These are phyloP conservation scores for Paramecium caudatum DNA, from an alignment of 73 alveolate species.

Conservation along the genomic window DNA sequence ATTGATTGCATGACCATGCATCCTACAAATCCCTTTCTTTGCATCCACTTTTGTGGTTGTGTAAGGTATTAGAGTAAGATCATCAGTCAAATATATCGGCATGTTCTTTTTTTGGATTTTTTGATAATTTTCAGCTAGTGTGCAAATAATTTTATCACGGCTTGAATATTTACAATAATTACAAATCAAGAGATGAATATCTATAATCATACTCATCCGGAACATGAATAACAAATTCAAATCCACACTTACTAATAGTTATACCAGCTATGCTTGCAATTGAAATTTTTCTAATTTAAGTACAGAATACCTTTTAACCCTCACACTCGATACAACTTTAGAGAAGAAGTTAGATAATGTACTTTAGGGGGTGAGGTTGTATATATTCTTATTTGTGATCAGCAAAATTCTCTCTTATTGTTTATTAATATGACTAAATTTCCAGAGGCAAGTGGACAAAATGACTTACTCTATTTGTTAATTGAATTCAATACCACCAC, in stretches of 20 bases:
- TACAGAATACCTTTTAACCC: neutral
- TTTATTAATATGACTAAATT: constrained; percentile 24
- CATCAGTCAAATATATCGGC: constrained; percentile 68
- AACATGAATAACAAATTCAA: constrained; percentile 83
- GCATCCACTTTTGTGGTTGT: constrained; percentile 86
- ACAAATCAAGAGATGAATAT: constrained; percentile 76
- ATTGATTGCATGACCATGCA: constrained; percentile 77
- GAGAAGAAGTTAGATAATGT: constrained; percentile 13
- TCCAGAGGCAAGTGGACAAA: constrained; percentile 14
- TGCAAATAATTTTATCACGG: constrained; percentile 75
- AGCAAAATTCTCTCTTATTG: constrained; percentile 24
- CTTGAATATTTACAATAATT: constrained; percentile 7
- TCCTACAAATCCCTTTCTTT: constrained; percentile 79
- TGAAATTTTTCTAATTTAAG: constrained; percentile 3
- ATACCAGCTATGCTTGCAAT: constrained; percentile 31
- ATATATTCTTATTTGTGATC: constrained; percentile 34
- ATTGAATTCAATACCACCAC: neutral
- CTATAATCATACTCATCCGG: constrained; percentile 89
- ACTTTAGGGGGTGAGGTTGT: constrained; percentile 49
- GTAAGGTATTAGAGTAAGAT: constrained; percentile 79
- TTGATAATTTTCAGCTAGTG: constrained; percentile 8
- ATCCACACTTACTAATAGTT: constrained; percentile 72
- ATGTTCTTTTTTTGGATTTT: neutral
- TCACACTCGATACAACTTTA: constrained; percentile 21
- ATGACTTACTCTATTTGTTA: neutral